Evolutionary conservation across 176 grass and related monocot species (phyloP), one percentile per base, ranked within the genome.

Genomic region (Thalia dealbata): DNA sequence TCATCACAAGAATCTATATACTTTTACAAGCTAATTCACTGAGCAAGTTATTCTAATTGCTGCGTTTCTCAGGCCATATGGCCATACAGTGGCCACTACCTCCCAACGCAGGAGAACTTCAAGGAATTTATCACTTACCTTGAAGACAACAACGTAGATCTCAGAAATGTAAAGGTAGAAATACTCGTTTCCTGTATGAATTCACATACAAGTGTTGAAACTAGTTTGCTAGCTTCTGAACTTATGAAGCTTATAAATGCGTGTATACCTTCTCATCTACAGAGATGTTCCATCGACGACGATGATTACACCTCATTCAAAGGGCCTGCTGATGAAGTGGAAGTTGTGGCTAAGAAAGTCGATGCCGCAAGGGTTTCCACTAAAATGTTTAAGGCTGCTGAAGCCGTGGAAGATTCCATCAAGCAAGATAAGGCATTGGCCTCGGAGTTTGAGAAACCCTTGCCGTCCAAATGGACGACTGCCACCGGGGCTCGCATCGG

Each of bases 11-110:
- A 9, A 48, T 48, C 11, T 13, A 8, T 10, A 48, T 48, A 48
- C 45, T 48, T 48, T 48, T 9, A 13, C 45, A 48, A 48, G 11
- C 45, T 48, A 13, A 48, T 48, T 8, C 10, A 48, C 10, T 9
- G 11, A 48, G 6, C 11, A 13, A 48, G 3, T 3, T 13, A 9
- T 48, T 48, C 45, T 48, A 13, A 48, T 48, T 48, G 45, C 45
- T 48, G 1, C 45, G 4, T 48, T 48, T 10, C 11, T 48, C 77
- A 86, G 87, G 95, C 90, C 3, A 99, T 99, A 59, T 99, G 90
- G 95, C 95, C 95, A n/a, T 99, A 99, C 50, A 99, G 95, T 26
- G 95, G 95, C 21, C 95, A 99, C 68, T 99, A 99, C 74, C 85
- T 91, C 32, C 95, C 95, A 2, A 99, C 90, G 3, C 87, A 99